phyloP scores from a whole-genome alignment of 805 yeast species.

The Jamesozyma hellenica region DNA sequence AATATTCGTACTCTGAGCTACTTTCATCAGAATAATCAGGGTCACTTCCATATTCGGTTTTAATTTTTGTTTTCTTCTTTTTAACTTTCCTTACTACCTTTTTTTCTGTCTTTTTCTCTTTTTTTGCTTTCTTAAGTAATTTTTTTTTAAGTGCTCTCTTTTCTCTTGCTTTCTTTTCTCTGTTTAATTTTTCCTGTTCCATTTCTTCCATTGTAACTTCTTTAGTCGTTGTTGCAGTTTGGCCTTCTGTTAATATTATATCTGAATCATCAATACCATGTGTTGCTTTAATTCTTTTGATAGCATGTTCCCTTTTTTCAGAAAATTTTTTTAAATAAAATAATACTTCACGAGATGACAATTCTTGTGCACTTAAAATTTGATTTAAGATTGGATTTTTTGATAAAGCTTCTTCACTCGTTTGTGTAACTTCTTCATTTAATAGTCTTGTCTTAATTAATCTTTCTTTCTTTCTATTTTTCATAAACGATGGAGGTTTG shows the following conservation, averaged over 20 bases:
- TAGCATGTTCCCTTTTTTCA: constrained; percentile 21
- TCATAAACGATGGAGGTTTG: constrained; percentile 75
- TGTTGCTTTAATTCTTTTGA: constrained; percentile 21
- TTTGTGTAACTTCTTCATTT: constrained; percentile 20
- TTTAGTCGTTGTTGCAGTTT: constrained; percentile 2
- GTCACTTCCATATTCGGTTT: constrained; percentile 2
- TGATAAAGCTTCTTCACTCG: constrained; percentile 32
- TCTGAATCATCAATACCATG: constrained; percentile 27
- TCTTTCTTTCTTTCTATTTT: constrained; percentile 46
- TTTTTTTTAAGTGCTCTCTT: neutral
- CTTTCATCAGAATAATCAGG: constrained; percentile 2
- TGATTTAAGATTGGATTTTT: constrained; percentile 37
- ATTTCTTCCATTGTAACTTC: constrained; percentile 13
- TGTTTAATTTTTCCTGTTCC: constrained; percentile 3
- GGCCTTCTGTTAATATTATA: constrained; percentile 5
- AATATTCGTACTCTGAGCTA: neutral
- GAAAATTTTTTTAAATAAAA: constrained; percentile 28
- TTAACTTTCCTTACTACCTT: neutral
- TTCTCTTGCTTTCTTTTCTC: constrained; percentile 1
- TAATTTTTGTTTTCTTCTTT: constrained; percentile 3
- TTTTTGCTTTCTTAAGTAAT: neutral
- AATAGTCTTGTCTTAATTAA: constrained; percentile 30
- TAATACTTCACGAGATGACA: constrained; percentile 38
- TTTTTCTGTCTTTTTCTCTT: neutral
- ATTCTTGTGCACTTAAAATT: constrained; percentile 35